phyloP scores from a whole-genome alignment of 768 basidiomycete species.

The Naganishia kalamii region DNA sequence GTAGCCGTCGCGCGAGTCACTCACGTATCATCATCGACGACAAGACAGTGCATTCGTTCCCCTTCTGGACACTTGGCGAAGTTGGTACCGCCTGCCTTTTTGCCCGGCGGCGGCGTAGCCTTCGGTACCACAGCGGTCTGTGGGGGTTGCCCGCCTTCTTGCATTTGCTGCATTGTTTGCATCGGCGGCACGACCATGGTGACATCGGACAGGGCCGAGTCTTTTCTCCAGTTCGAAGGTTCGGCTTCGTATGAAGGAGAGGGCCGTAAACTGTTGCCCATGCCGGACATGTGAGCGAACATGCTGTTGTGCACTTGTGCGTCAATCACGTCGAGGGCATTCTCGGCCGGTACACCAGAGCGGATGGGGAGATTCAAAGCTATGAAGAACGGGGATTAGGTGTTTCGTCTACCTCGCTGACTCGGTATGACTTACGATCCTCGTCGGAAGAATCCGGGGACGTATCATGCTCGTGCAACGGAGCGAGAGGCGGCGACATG shows the following conservation, averaged over 20 bases:
- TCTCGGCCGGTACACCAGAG: constrained; percentile 15
- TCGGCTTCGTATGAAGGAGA: neutral
- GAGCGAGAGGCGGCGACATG: neutral
- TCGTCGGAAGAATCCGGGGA: neutral
- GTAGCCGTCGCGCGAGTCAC: constrained; percentile 19
- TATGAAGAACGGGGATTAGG: neutral
- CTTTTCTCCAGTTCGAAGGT: neutral
- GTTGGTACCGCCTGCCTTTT: neutral
- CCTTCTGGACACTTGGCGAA: neutral
- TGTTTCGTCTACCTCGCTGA: neutral
- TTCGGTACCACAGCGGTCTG: neutral
- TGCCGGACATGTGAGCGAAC: constrained; percentile 17
- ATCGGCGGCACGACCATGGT: neutral
- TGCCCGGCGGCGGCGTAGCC: neutral
- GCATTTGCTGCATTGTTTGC: constrained; percentile 13
- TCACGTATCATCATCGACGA: constrained; percentile 45
- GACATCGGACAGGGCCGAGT: neutral
- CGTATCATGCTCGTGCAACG: neutral
- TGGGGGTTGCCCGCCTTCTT: neutral
- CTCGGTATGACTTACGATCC: neutral
- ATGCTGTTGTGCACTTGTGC: constrained; percentile 21
- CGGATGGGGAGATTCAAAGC: constrained; percentile 8
- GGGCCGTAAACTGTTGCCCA: neutral
- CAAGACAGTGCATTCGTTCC: constrained; percentile 32
- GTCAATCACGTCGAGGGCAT: constrained; percentile 20